Percentiles rank a stretch among this genome's conserved stretches.
Conservation (phyloP, 1,284 basidiomycete species). For the Leccinum fuscescens region DNA sequence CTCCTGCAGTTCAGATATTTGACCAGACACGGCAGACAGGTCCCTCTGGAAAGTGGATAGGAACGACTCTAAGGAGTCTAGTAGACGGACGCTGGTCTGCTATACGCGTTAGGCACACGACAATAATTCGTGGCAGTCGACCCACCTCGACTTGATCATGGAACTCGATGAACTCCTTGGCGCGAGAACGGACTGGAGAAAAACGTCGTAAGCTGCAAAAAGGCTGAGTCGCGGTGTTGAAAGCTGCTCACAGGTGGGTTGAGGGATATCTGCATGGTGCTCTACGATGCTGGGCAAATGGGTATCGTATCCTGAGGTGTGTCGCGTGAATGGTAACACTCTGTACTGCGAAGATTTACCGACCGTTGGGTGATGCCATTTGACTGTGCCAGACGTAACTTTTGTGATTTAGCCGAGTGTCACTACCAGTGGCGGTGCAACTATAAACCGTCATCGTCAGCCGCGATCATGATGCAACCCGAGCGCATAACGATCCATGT, state of each 20-base stretch:
- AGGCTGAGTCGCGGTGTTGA: not conserved
- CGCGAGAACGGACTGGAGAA: constrained; percentile 43
- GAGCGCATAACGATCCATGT: not conserved
- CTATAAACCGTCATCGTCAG: constrained; percentile 8
- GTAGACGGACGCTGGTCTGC: constrained; percentile 72
- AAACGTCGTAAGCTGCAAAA: not conserved
- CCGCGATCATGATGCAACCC: constrained; percentile 11
- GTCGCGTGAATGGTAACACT: not conserved
- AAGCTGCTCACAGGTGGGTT: constrained; percentile 19
- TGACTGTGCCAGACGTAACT: not conserved
- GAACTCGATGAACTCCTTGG: constrained; percentile 77
- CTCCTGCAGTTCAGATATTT: constrained; percentile 91
- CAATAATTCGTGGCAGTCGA: constrained; percentile 11
- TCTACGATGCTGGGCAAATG: constrained; percentile 2
- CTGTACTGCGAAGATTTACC: not conserved
- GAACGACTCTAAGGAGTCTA: constrained; percentile 86
- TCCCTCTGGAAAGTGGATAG: constrained; percentile 95
- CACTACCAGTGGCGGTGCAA: constrained; percentile 22
- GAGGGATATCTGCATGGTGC: not conserved
- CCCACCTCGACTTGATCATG: constrained; percentile 76
- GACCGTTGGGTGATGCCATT: constrained; percentile 20
- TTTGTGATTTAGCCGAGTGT: not conserved
- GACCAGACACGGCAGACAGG: constrained; percentile 88
- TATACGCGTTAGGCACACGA: constrained; percentile 8
- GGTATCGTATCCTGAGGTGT: constrained; percentile 10